Base-by-base conservation (phyloP, 768 basidiomycete genomes). In the Agrocybe praecox region DNA sequence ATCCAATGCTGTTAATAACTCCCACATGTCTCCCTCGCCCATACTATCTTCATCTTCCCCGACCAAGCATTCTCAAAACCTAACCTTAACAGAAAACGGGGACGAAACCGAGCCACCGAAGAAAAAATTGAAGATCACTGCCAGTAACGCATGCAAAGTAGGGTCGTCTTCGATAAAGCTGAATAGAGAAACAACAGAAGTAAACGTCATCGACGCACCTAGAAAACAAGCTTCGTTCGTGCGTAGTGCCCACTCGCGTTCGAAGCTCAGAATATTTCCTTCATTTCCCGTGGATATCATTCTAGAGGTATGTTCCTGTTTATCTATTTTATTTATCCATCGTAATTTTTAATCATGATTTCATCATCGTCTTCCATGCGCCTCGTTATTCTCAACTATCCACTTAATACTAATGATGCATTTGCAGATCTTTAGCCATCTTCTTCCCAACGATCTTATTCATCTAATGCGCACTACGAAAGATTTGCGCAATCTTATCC, bases 231-330 rank as follows among this genome's bases (percentile, higher is more conserved):
- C 23, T 17, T 11, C 53, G 32, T 7, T 40, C 46, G 46, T 34
- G 15, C 11, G 33, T 9, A 29, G 26, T 9, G 26, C 26, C 9
- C 26, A 50, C 2, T 34, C 53, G 24, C 58, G 61, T 23, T 54
- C 56, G n/a, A 63, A 61, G 33, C 40, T 63, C n/a, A 36, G 40
- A 10, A 46, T 58, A 22, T 36, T 59, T n/a, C 60, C 61, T 40
- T 56, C 53, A 11, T 42, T 72, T 58, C 69, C 70, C 7, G 47
- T 70, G 18, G 70, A 72, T 44, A 62, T 69, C 32, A 48, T 72
- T 21, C 65, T 67, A 15, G 70, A 72, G 63, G 70, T 68, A 29
- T 6, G 59, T 36, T 44, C 2, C 21, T 52, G 18, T 29, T 19
- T 15, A 1, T 10, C 15, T 17, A 4, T 46, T 14, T 19, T 22